These are phyloP conservation scores for Flaveria robusta DNA, from an alignment of 129 eudicot genomes.

Conservation along the genomic window DNA sequence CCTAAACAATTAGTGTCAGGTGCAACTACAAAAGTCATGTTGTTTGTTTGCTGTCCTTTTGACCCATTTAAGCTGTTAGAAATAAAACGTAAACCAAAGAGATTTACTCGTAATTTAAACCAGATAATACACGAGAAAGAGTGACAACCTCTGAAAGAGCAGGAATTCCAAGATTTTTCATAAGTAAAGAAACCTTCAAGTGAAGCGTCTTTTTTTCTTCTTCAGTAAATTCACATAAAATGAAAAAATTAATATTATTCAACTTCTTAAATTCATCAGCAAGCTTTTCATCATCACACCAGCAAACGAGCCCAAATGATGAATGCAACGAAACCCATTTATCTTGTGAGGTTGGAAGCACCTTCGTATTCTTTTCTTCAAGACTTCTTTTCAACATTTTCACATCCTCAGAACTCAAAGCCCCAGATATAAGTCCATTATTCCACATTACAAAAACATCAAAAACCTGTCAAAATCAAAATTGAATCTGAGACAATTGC, in stretches of 20 bases:
- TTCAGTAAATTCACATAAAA: slow-evolving; percentile 56
- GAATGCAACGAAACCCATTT: slow-evolving; percentile 89
- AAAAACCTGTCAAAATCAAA: slow-evolving; percentile 51
- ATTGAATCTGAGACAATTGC: slow-evolving; percentile 3
- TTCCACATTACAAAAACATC: slow-evolving; percentile 63
- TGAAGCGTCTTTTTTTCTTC: slow-evolving; percentile 53
- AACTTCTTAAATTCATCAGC: slow-evolving; percentile 57
- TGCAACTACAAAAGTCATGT: background rate
- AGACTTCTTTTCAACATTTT: slow-evolving; percentile 59
- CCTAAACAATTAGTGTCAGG: background rate
- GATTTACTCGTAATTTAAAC: background rate
- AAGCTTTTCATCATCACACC: slow-evolving; percentile 77
- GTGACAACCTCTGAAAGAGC: slow-evolving; percentile 68
- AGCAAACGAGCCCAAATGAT: slow-evolving; percentile 53
- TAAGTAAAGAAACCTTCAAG: slow-evolving; percentile 34
- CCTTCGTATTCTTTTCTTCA: slow-evolving; percentile 45
- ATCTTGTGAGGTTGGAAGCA: slow-evolving; percentile 79
- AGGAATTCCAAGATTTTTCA: slow-evolving; percentile 63
- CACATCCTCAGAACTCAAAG: slow-evolving; percentile 53
- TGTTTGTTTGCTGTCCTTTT: background rate
- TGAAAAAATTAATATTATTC: slow-evolving; percentile 53
- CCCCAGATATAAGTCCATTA: slow-evolving; percentile 63
- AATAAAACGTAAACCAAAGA: background rate
- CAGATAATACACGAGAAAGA: background rate
- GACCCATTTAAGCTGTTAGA: background rate